Evolutionary conservation across 2,329 filamentous ascomycete species (phyloP), one percentile per base, ranked within the genome.

Genomic region (Chaetomiaceae sp.): DNA sequence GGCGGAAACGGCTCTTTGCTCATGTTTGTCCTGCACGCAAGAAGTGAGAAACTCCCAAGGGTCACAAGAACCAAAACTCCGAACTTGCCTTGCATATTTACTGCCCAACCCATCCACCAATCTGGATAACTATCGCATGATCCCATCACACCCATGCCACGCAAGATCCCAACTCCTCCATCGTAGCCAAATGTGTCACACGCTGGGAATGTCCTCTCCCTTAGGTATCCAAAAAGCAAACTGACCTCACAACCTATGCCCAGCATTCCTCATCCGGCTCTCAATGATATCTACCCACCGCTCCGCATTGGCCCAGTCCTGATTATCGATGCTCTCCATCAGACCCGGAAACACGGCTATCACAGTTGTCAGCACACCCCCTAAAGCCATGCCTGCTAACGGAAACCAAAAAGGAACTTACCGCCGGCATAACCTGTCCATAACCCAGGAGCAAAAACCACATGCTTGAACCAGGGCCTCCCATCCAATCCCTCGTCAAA

Each of bases 401-500:
- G 3, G 14, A 53, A 37, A 40, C n/a, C 37, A 41, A 31, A 41
- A 9, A 20, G 50, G 34, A 44, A 70, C 77, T 68, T 62, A 84
- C 81, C 79, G 63, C 90, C 91, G 0, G 89, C 75, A 67, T 96
- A 96, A 0, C 91, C 91, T 0, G 89, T 96, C 89, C 90, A 95
- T 42, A 92, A 67, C 0, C 91, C 91, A 0, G 91, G 91, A 1
- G 91, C 91, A 68, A 95, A 96, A 1, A 96, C 86, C 2, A 96
- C 86, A 63, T 96, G 92, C 72, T 96, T 96, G 73, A 92, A 97
- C 90, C 90, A 96, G 20, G 74, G 73, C 53, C 92, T 75, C 1
- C 82, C 82, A 65, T 96, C 91, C 17, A 97, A 70, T 0, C 92
- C 92, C 3, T 78, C 74, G 4, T 81, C 70, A 61, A 89, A 86